Percentiles rank a stretch among this genome's conserved stretches.
phyloP scores from a whole-genome alignment of 176 grass and related monocot species.

The Rhipidocladum racemiflorum region DNA sequence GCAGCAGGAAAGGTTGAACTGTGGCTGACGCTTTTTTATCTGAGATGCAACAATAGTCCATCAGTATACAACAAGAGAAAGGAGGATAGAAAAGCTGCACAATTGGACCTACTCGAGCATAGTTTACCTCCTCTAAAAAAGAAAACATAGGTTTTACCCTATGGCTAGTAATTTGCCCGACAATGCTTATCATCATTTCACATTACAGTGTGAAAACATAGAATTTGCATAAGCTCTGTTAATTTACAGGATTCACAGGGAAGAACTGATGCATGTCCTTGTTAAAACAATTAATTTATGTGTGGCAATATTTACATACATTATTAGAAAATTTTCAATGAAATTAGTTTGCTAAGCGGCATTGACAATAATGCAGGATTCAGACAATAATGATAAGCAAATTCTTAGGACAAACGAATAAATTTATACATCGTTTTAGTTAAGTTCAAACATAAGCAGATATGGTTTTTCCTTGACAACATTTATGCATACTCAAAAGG shows the following conservation, averaged over 20 bases:
- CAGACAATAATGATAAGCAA: not conserved
- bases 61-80: conserved; percentile 17
- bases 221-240: not conserved
- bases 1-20: conserved; percentile 80
- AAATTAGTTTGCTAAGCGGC: not conserved
- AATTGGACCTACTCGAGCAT: not conserved
- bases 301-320: not conserved
- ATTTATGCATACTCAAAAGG: not conserved
- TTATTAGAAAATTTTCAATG: not conserved
- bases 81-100: not conserved
- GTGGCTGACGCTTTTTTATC: conserved; percentile 85
- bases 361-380: not conserved
- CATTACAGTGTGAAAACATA: not conserved
- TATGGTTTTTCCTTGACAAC: not conserved
- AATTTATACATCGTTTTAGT: not conserved
- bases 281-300: not conserved
- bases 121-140: not conserved
- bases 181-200: not conserved
- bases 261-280: not conserved
- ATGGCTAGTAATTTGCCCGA: not conserved
- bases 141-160: not conserved
- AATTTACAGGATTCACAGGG: not conserved
- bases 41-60: conserved; percentile 28
- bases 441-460: not conserved
- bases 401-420: not conserved